Evolutionary conservation across 2,329 filamentous ascomycete genomes (phyloP), one percentile per base, ranked within the genome.

Genomic region (Curvularia hawaiiensis): DNA sequence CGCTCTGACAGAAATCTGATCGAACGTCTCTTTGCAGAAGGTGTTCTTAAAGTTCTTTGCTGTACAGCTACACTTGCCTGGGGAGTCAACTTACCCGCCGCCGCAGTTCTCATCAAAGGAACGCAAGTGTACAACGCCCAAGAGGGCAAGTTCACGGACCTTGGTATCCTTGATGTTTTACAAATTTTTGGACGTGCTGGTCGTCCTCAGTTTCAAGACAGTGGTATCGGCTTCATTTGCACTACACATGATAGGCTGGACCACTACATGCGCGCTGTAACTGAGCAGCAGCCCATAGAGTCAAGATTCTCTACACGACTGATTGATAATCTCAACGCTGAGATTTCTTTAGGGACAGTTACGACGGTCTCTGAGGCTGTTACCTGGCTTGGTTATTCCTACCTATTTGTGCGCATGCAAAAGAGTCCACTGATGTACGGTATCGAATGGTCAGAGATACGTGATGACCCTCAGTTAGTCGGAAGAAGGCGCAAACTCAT

Each of bases 131-230:
- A 99, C 78, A 98, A 93, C 74, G 89, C 95, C 0, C 91, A 97
- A 74, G 94, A 96, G 51, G 95, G 95, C 77, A 97, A 96, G 77
- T 98, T 97, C 67, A 90, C 97, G 20, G 95, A 99, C 71, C 83
- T 99, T 5, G 94, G 95, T 3, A 99, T 99, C 64, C 84, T 99
- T 2, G 95, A 99, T 74, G 95, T 99, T 16, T 82, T 99, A 54
- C 95, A 99, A 74, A 99, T 99, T 58, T 99, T 99, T 72, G 95
- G 95, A 81, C 93, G 95, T 84, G 96, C 95, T 58, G 95, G 95
- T 82, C 90, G 95, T 75, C 95, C 96, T 40, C 95, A 99, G 73
- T 99, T 97, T 67, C 93, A 98, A 73, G 95, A 98, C 70, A 95
- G 90, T 35, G 95, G 95, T 82, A 97, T 98, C 66, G 96, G 96